Evolutionary conservation across 2,329 filamentous ascomycete species (phyloP).

Genomic region (Zymoseptoria brevis): DNA sequence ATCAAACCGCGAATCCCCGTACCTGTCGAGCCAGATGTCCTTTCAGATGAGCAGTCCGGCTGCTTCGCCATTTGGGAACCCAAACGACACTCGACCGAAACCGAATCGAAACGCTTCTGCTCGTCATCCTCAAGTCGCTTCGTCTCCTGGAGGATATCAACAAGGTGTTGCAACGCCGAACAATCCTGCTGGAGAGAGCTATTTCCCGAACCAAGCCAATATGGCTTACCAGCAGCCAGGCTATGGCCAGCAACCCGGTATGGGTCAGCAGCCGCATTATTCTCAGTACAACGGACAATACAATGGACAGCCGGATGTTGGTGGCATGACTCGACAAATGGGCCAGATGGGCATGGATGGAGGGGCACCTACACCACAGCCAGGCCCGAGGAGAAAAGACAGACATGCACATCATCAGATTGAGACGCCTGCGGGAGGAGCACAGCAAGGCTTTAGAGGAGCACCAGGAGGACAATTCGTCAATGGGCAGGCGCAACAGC

Average conservation of each 20-base stretch:
- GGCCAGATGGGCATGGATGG: constrained; percentile 61
- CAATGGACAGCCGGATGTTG: constrained; percentile 29
- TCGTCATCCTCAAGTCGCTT: constrained; percentile 36
- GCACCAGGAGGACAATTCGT: constrained; percentile 56
- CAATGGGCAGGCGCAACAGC: constrained; percentile 36
- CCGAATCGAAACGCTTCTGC: constrained; percentile 19
- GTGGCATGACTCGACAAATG: constrained; percentile 64
- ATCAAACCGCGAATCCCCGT: background rate
- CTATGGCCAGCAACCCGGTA: constrained; percentile 19
- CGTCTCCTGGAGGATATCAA: constrained; percentile 38
- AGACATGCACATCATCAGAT: constrained; percentile 86
- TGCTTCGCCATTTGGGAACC: constrained; percentile 21
- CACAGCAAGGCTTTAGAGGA: constrained; percentile 58
- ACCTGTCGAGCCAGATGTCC: constrained; percentile 11
- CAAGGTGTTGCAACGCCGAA: constrained; percentile 30
- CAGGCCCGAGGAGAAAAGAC: constrained; percentile 72
- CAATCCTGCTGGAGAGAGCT: constrained; percentile 24
- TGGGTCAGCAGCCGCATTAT: constrained; percentile 8
- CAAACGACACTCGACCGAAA: constrained; percentile 17
- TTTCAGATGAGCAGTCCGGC: constrained; percentile 15
- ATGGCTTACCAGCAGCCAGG: constrained; percentile 11
- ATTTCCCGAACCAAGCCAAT: constrained; percentile 34
- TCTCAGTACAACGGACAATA: constrained; percentile 10
- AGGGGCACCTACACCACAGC: constrained; percentile 36
- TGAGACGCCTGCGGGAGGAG: constrained; percentile 56